Evolutionary conservation across 2,329 filamentous ascomycete species (phyloP).

Genomic region (Claviceps paspali): DNA sequence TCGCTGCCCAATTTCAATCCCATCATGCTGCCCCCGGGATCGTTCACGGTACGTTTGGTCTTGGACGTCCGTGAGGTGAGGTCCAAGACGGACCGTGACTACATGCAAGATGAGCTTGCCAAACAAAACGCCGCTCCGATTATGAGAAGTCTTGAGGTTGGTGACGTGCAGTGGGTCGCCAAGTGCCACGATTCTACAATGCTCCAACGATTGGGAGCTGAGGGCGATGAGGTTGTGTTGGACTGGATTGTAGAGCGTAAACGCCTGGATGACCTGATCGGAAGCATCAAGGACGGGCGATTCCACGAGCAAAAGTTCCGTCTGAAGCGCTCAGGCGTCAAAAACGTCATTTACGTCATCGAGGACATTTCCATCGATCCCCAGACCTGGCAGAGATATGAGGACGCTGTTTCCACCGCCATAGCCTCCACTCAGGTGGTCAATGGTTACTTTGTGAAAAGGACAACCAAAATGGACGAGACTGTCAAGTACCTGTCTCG

Average conservation of each 20-base stretch:
- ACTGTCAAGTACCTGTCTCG: conserved; percentile 60
- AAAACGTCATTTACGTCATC: conserved; percentile 63
- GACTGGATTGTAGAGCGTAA: conserved; percentile 76
- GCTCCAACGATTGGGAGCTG: conserved; percentile 39
- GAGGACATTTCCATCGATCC: conserved; percentile 54
- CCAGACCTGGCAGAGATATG: conserved; percentile 37
- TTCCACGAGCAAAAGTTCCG: conserved; percentile 80
- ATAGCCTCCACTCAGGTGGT: conserved; percentile 66
- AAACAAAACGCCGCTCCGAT: conserved; percentile 51
- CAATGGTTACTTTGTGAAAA: conserved; percentile 65
- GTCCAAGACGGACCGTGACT: conserved; percentile 57
- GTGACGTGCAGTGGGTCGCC: conserved; percentile 68
- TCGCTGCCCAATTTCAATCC: conserved; percentile 37
- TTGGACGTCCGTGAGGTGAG: conserved; percentile 64
- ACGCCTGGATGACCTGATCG: conserved; percentile 62
- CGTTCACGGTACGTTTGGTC: conserved; percentile 57
- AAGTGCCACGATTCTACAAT: conserved; percentile 47
- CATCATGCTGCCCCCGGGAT: conserved; percentile 45
- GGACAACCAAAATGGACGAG: conserved; percentile 60
- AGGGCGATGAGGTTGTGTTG: conserved; percentile 56
- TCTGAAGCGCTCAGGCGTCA: conserved; percentile 54
- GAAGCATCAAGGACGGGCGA: conserved; percentile 66
- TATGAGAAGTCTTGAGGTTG: conserved; percentile 54
- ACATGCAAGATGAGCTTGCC: conserved; percentile 56
- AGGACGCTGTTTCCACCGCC: conserved; percentile 54